Evolutionary conservation across 148 eudicot genomes (phyloP).

Genomic region (Vaccinium corymbosum): DNA sequence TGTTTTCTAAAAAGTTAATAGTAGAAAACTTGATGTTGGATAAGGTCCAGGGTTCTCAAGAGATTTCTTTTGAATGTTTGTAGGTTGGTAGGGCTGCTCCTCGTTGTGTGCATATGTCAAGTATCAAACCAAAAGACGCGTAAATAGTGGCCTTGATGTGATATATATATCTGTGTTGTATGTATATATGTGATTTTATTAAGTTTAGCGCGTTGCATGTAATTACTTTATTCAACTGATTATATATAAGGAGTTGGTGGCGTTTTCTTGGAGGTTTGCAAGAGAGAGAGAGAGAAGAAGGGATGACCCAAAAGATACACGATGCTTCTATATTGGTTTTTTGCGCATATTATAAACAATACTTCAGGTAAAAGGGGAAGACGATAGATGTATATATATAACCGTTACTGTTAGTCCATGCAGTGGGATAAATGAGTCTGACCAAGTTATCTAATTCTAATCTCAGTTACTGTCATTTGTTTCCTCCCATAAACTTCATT

Average conservation of each 20-base stretch:
- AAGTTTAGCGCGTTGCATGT: neutral
- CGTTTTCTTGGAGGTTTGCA: neutral
- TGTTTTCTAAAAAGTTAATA: neutral
- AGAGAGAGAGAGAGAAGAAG: neutral
- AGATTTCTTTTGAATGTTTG: neutral
- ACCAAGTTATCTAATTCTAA: neutral
- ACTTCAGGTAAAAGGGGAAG: neutral
- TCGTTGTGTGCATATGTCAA: neutral
- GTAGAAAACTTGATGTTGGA: neutral
- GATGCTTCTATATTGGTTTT: neutral
- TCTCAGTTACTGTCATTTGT: neutral
- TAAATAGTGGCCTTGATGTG: constrained; percentile 14
- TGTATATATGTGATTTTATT: neutral
- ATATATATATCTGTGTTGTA: neutral
- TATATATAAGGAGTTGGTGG: constrained; percentile 4
- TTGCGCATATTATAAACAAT: neutral
- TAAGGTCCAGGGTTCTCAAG: neutral
- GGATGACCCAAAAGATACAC: neutral
- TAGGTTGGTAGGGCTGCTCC: neutral
- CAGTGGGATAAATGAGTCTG: neutral
- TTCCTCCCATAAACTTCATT: constrained; percentile 1
- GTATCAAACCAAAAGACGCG: neutral
- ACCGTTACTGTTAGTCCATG: neutral
- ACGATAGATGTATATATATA: neutral
- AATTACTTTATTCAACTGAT: neutral